phyloP scores from a whole-genome alignment of 208 protist species.

The Balamuthia mandrillaris region DNA sequence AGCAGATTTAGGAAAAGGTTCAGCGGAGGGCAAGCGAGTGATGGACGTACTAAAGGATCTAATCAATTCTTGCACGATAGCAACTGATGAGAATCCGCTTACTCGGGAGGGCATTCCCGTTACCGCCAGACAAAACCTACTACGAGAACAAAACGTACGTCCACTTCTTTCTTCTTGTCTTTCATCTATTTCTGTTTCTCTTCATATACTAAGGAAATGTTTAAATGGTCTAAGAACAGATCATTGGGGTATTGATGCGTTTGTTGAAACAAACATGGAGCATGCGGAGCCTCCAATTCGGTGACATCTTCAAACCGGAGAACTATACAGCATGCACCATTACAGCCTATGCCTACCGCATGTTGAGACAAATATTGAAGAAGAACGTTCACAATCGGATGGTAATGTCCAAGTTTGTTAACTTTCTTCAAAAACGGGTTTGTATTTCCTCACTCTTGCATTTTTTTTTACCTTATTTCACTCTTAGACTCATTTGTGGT shows the following conservation, averaged over 20 bases:
- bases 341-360: background rate
- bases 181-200: background rate
- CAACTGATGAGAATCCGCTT: slow-evolving; percentile 3
- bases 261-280: slow-evolving; percentile 17
- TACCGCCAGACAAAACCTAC: background rate
- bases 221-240: background rate
- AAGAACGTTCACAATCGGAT: slow-evolving; percentile 21
- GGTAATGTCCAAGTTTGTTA: slow-evolving; percentile 25
- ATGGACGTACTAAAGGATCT: slow-evolving; percentile 23
- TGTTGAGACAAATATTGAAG: slow-evolving; percentile 35
- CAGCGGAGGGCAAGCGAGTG: background rate
- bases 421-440: slow-evolving; percentile 31
- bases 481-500: background rate
- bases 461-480: background rate
- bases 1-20: slow-evolving; percentile 5
- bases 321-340: slow-evolving; percentile 27
- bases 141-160: slow-evolving; percentile 20
- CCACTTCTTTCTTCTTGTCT: background rate
- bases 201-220: background rate
- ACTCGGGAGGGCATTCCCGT: slow-evolving; percentile 30
- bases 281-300: background rate
- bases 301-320: background rate
- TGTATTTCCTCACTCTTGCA: background rate
- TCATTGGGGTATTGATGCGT: slow-evolving; percentile 23
- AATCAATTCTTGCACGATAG: slow-evolving; percentile 29